Evolutionary conservation across 164 flowering plant genomes (phyloP), one percentile per base, ranked within the genome.

Genomic region (Chloranthus sessilifolius): DNA sequence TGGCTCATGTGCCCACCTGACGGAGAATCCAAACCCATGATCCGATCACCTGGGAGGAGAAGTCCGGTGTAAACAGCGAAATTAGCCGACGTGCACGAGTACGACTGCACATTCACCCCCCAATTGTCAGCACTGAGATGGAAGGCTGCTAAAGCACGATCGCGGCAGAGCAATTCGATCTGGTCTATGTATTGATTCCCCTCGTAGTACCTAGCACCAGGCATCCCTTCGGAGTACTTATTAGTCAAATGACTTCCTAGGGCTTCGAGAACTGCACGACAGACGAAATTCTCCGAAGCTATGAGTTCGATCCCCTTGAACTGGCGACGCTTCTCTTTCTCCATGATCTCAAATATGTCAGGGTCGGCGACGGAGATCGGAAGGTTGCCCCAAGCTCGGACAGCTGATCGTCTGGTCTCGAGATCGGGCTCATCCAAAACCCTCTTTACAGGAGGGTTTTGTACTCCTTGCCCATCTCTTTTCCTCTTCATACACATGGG

Each of bases 31-130:
- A 87, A 68, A 0, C 89, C 95, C 95, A 87, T 87, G 12, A 83
- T 84, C 49, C 95, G 64, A 59, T 87, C 95, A 43, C 71, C 74
- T 2, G 95, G 92, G 39, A 63, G 67, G 31, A 81, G 63, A 58
- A 87, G 78, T 3, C 83, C 95, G 1, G 87, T 82, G 43, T 82
- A 87, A 9, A 80, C 89, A 0, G 87, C 89, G 20, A 87, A 84
- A 61, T 87, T 87, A 0, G 96, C 85, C 0, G 96, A 83, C 8
- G 90, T 84, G 50, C 96, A 83, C 1, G 92, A 84, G 37, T 84
- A 79, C 0, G 90, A 79, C 71, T 87, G 96, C 25, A 87, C 96
- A 71, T 87, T 87, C 17, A 87, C 92, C 16, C 92, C 96, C 96
- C 92, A 84, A 26, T 70, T 67, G 23, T 71, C 75, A 22, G 74